Conservation (phyloP, 2,329 filamentous ascomycete genomes). For the Nemania sp. region DNA sequence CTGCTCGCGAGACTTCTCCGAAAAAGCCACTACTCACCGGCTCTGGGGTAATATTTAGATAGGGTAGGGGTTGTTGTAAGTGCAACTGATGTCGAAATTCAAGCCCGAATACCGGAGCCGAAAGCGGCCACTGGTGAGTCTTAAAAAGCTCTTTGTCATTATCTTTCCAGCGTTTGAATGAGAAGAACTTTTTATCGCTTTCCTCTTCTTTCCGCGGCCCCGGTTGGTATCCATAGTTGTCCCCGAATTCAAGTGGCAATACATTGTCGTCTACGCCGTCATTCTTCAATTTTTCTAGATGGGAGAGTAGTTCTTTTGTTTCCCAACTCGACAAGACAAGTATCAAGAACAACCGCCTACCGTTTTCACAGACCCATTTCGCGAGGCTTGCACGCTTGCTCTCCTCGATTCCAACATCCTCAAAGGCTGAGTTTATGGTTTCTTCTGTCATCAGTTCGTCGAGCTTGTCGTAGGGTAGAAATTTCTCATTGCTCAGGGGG, state of each 20-base stretch:
- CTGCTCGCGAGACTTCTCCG: constrained; percentile 8
- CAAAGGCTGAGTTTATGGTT: constrained; percentile 18
- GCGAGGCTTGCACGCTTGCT: constrained; percentile 13
- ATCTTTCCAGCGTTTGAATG: constrained; percentile 21
- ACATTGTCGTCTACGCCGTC: constrained; percentile 19
- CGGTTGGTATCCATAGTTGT: constrained; percentile 13
- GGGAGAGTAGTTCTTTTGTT: constrained; percentile 20
- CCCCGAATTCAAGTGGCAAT: constrained; percentile 23
- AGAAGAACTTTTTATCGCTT: background rate
- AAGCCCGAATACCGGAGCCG: constrained; percentile 21
- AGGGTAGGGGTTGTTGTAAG: constrained; percentile 23
- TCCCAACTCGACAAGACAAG: constrained; percentile 20
- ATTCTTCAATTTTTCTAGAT: constrained; percentile 1
- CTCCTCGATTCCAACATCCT: constrained; percentile 22
- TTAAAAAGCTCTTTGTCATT: constrained; percentile 16
- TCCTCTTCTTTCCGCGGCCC: background rate
- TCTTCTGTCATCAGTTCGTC: constrained; percentile 28
- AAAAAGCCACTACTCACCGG: constrained; percentile 10
- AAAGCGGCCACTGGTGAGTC: constrained; percentile 20
- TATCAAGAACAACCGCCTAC: constrained; percentile 27
- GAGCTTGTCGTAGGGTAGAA: constrained; percentile 26
- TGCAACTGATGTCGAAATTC: constrained; percentile 17
- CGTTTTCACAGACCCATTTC: constrained; percentile 23
- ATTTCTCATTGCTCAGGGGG: background rate
- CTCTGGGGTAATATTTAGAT: background rate